Evolutionary conservation across 768 basidiomycete genomes (phyloP).

Genomic region (Macrolepiota fuliginosa): DNA sequence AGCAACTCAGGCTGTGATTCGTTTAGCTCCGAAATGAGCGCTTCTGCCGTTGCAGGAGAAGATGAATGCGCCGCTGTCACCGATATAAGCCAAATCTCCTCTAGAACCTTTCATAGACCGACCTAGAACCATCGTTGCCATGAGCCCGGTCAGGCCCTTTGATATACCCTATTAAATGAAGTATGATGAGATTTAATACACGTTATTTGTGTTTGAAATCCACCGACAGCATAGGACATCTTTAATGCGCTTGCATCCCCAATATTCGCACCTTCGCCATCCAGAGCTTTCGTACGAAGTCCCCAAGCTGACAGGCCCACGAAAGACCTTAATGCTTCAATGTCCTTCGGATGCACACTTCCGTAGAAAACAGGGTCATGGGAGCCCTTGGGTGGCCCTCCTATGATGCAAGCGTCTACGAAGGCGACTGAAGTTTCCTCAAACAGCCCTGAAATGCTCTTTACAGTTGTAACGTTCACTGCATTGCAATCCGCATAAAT

Average conservation of each 20-base stretch:
- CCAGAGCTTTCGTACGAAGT: constrained; percentile 42
- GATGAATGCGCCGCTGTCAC: constrained; percentile 48
- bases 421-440: constrained; percentile 33
- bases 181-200: not conserved
- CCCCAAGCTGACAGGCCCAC: constrained; percentile 39
- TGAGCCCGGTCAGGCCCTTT: constrained; percentile 52
- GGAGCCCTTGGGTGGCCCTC: constrained; percentile 45
- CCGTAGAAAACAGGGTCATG: constrained; percentile 58
- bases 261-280: constrained; percentile 44
- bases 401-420: constrained; percentile 57
- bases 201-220: not conserved
- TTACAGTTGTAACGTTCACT: constrained; percentile 48
- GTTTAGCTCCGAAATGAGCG: constrained; percentile 47
- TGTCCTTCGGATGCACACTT: constrained; percentile 39
- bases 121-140: constrained; percentile 58
- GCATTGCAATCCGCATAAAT: constrained; percentile 60
- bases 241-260: constrained; percentile 63
- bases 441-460: constrained; percentile 46
- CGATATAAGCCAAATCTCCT: not conserved
- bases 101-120: constrained; percentile 12
- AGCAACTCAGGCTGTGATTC: constrained; percentile 45
- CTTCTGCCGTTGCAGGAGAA: constrained; percentile 60
- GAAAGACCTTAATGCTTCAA: constrained; percentile 32
- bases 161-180: constrained; percentile 42
- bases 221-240: constrained; percentile 61